Percentiles rank a stretch among this genome's conserved stretches.
Conservation (phyloP, 2,329 filamentous ascomycete genomes). For the Ophiosphaerella herpotricha region DNA sequence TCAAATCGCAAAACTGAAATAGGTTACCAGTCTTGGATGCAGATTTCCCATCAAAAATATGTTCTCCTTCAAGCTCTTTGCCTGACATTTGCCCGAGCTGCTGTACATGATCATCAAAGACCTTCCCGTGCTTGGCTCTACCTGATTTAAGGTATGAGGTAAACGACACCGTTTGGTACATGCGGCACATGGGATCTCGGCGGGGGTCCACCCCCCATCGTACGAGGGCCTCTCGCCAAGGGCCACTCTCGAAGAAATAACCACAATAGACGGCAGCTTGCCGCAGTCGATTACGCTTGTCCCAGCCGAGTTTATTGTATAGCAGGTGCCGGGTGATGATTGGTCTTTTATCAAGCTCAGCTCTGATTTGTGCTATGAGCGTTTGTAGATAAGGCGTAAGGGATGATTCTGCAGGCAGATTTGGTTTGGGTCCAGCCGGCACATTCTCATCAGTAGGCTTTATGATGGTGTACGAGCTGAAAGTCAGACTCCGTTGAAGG, state of each 20-base stretch:
- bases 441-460: constrained; percentile 65
- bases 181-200: constrained; percentile 72
- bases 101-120: constrained; percentile 32
- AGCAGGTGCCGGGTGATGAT: constrained; percentile 86
- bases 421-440: constrained; percentile 64
- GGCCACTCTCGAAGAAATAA: constrained; percentile 90
- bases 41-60: constrained; percentile 81
- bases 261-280: constrained; percentile 81
- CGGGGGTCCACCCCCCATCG: constrained; percentile 87
- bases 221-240: constrained; percentile 87
- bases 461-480: constrained; percentile 53
- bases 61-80: constrained; percentile 46
- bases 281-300: constrained; percentile 64
- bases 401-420: constrained; percentile 56
- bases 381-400: constrained; percentile 64
- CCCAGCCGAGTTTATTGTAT: constrained; percentile 68
- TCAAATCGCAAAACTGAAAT: constrained; percentile 93
- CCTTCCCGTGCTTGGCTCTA: constrained; percentile 28
- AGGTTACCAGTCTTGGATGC: constrained; percentile 82
- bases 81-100: constrained; percentile 27
- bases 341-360: constrained; percentile 73
- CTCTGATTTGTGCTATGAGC: constrained; percentile 66
- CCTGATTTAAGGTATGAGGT: constrained; percentile 39
- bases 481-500: constrained; percentile 31
- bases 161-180: constrained; percentile 76